Evolutionary conservation across 768 basidiomycete species (phyloP).

Genomic region (Termitomyces sp.): DNA sequence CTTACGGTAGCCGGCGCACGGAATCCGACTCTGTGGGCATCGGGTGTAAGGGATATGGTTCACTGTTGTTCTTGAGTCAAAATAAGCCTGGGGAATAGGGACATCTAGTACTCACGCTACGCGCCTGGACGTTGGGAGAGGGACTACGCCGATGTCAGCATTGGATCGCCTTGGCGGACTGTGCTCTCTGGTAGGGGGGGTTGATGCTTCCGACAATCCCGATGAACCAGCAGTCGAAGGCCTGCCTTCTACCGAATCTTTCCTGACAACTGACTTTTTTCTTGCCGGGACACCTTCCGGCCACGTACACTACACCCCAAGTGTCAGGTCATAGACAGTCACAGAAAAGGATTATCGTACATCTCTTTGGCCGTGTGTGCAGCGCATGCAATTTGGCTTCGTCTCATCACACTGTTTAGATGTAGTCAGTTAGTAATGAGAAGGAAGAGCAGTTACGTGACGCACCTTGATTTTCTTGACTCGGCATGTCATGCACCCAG

Average conservation of each 20-base stretch:
- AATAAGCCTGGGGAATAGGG: neutral
- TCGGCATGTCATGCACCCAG: constrained; percentile 90
- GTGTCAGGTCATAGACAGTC: constrained; percentile 4
- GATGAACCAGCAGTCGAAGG: constrained; percentile 77
- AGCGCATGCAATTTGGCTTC: constrained; percentile 83
- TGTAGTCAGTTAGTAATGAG: constrained; percentile 4
- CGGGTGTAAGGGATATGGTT: constrained; percentile 40
- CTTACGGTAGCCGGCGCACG: constrained; percentile 43
- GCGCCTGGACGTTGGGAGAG: constrained; percentile 32
- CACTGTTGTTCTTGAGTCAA: constrained; percentile 26
- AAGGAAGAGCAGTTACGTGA: constrained; percentile 5
- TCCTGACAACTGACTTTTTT: constrained; percentile 55
- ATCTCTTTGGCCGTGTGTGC: constrained; percentile 80
- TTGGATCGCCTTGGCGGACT: constrained; percentile 55
- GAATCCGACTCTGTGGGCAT: constrained; percentile 38
- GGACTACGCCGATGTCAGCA: constrained; percentile 33
- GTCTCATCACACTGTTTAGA: constrained; percentile 76
- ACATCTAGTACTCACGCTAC: constrained; percentile 27
- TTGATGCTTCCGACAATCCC: constrained; percentile 63
- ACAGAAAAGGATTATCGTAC: constrained; percentile 33
- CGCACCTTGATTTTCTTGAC: constrained; percentile 91
- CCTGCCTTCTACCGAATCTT: constrained; percentile 54
- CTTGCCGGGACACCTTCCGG: constrained; percentile 72
- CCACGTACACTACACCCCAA: constrained; percentile 65
- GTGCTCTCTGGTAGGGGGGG: constrained; percentile 63